Evolutionary conservation across 768 basidiomycete species (phyloP).

Genomic region (Phanerodontia chrysosporium): DNA sequence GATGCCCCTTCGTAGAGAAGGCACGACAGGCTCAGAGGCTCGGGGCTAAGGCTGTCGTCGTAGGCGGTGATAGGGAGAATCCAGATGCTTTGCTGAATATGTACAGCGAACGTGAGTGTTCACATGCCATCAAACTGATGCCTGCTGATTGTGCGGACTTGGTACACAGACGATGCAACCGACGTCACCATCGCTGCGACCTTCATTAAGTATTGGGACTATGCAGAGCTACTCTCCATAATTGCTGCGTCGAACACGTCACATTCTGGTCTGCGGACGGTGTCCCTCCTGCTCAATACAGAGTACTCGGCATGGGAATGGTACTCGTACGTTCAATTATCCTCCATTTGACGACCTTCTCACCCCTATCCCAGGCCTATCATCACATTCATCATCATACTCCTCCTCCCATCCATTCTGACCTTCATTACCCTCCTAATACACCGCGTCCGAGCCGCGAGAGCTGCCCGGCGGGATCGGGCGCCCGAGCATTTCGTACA

Average conservation of each 20-base stretch:
- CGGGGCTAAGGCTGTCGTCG: slow-evolving; percentile 87
- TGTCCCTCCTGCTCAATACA: slow-evolving; percentile 72
- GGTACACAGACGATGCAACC: slow-evolving; percentile 80
- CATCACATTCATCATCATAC: slow-evolving; percentile 80
- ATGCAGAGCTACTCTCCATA: slow-evolving; percentile 61
- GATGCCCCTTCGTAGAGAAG: slow-evolving; percentile 90
- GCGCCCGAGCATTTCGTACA: slow-evolving; percentile 80
- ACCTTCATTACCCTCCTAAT: slow-evolving; percentile 87
- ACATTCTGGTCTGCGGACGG: slow-evolving; percentile 69
- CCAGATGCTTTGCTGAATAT: slow-evolving; percentile 83
- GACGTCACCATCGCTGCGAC: slow-evolving; percentile 83
- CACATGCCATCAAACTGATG: neutral
- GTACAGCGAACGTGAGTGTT: slow-evolving; percentile 77
- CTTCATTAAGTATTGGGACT: slow-evolving; percentile 85
- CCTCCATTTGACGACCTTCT: neutral
- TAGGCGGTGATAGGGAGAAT: slow-evolving; percentile 78
- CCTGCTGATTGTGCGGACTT: neutral
- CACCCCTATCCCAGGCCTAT: slow-evolving; percentile 54
- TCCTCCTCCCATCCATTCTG: slow-evolving; percentile 85
- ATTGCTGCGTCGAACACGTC: slow-evolving; percentile 74
- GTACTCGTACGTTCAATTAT: slow-evolving; percentile 65
- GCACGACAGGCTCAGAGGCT: slow-evolving; percentile 46
- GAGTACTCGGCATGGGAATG: slow-evolving; percentile 88
- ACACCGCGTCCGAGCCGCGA: slow-evolving; percentile 80
- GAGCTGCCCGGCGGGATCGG: slow-evolving; percentile 78